phyloP scores from a whole-genome alignment of 140 eudicot species.

The Ambrosia hybrid region DNA sequence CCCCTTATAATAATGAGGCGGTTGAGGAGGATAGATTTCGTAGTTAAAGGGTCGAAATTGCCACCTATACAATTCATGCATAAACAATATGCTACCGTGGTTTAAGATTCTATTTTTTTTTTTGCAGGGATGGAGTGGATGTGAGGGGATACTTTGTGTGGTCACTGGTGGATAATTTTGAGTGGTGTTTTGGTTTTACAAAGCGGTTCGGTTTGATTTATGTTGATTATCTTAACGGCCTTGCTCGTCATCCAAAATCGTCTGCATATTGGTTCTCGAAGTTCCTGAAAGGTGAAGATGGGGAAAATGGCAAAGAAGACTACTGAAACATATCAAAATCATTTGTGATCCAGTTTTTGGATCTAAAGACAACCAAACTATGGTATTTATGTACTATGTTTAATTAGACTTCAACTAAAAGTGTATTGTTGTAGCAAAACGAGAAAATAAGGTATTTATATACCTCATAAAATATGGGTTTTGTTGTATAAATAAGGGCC shows the following conservation, averaged over 20 bases:
- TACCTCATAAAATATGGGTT: not conserved
- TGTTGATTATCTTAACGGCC: constrained; percentile 66
- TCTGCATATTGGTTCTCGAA: constrained; percentile 68
- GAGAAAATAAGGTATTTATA: not conserved
- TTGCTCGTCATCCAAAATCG: constrained; percentile 56
- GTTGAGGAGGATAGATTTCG: no score
- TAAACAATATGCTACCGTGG: no score
- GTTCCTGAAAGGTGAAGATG: constrained; percentile 54
- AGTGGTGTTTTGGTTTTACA: constrained; percentile 70
- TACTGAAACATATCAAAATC: constrained; percentile 3
- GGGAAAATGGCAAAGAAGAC: not conserved
- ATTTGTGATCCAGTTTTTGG: not conserved
- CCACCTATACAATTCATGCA: no score
- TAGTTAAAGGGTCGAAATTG: no score
- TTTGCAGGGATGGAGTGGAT: constrained; percentile 64
- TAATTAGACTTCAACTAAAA: not conserved
- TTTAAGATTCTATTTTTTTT: no score
- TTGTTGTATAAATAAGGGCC: no score
- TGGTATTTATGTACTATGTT: not conserved
- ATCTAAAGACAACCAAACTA: constrained; percentile 4
- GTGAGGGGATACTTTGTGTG: constrained; percentile 84
- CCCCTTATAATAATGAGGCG: no score
- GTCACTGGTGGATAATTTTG: constrained; percentile 86
- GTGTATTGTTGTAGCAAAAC: no score
- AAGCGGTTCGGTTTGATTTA: constrained; percentile 63